Base-by-base conservation (phyloP, 768 basidiomycete genomes). In the Guyanaporus albipodus region DNA sequence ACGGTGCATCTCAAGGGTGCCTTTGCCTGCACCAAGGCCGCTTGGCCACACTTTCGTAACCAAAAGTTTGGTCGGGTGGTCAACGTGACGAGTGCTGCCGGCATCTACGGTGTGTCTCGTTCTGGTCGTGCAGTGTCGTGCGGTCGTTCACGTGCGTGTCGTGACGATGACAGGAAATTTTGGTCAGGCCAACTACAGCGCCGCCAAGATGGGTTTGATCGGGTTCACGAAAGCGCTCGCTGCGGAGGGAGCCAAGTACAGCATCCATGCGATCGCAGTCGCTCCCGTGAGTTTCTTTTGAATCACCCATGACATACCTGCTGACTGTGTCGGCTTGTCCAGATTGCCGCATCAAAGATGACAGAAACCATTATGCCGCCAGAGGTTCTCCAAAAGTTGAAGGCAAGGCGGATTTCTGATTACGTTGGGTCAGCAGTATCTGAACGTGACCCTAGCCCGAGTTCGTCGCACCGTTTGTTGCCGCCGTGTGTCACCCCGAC, bases 141-240 rank as follows among this genome's bases (percentile, higher is more conserved):
- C 12, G 27, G 26, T 28, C 11, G 23, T 6, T 33, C 12, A 14
- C 11, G 33, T 31, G 33, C 28, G 14, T 2, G 15, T 4, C n/a
- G 18, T 32, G 44, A 24, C 33, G 2, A 9, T 27, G 9, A 28
- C 51, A 90, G 87, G 92, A 8, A 97, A 95, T 72, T 89, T 95
- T 62, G 96, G 96, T 9, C 94, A 97, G 68, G 85, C 92, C 11
- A 99, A 98, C 67, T 99, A 98, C 67, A 93, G 92, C 38, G 91
- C 95, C 2, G 95, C 94, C 2, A 98, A 99, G 77, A 94, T 96
- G 91, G 92, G 85, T 54, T 79, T 99, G 28, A 76, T 97, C 41
- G 85, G 75, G 0, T 96, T 97, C 69, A 91, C 93, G 15, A 92
- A 91, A 64, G 92, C 95, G 5, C 78, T 99, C 28, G 92, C 94